These are phyloP conservation scores for Microbotryum lychnidis-dioicae DNA, from an alignment of 1,284 basidiomycete species.

Conservation along the genomic window DNA sequence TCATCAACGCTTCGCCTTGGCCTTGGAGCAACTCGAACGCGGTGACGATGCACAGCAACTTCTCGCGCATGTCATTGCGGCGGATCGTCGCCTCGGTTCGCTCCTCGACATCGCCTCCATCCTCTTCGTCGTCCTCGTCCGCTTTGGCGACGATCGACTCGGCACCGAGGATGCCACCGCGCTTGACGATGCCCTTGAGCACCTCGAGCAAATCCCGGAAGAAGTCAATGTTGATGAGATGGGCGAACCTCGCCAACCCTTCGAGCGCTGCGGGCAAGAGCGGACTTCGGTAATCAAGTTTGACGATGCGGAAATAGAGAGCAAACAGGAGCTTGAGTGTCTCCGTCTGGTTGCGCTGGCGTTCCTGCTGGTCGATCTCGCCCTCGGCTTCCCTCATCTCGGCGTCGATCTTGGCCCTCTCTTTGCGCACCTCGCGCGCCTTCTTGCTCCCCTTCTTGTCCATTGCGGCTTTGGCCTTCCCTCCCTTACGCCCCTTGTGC, in stretches of 20 bases:
- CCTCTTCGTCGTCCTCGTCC: constrained; percentile 41
- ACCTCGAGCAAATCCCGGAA: constrained; percentile 91
- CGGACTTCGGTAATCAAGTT: constrained; percentile 62
- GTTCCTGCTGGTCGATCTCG: constrained; percentile 86
- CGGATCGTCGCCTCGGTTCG: constrained; percentile 2
- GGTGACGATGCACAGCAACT: constrained; percentile 80
- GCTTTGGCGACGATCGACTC: constrained; percentile 12
- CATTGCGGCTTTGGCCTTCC: constrained; percentile 41
- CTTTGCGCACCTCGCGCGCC: constrained; percentile 66
- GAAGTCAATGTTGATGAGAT: constrained; percentile 97
- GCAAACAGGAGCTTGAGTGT: constrained; percentile 96
- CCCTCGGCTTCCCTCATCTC: constrained; percentile 92
- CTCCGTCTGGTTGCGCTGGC: constrained; percentile 81
- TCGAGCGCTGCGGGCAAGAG: constrained; percentile 80
- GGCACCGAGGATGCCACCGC: constrained; percentile 34
- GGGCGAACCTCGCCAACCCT: constrained; percentile 87
- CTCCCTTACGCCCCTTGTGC: constrained; percentile 51
- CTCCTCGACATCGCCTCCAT: constrained; percentile 43
- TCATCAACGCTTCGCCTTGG: constrained; percentile 95
- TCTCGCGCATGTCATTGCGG: constrained; percentile 50
- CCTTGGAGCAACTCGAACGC: constrained; percentile 93
- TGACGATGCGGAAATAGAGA: constrained; percentile 93
- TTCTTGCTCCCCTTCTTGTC: constrained; percentile 63
- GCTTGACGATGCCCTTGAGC: constrained; percentile 64
- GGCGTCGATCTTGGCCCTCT: constrained; percentile 72